Conservation (phyloP, 1,284 basidiomycete species). For the Termitomyces sp. region DNA sequence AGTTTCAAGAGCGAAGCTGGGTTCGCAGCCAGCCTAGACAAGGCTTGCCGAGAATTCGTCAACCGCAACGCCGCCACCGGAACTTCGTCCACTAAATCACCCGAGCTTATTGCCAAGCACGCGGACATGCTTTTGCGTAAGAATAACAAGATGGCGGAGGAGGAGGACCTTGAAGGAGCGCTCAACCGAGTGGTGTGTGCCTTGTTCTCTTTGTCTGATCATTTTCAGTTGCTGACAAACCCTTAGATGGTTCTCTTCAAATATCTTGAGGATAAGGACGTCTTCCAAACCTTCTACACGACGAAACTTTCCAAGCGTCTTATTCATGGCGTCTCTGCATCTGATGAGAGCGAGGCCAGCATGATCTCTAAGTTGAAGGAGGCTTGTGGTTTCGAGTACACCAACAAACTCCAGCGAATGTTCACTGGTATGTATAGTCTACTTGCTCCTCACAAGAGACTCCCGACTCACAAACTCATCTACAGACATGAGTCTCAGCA, state of each 20-base stretch:
- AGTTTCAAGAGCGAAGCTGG: conserved; percentile 94
- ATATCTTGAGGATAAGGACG: conserved; percentile 99
- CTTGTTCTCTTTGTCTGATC: conserved; percentile 3
- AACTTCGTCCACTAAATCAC: conserved; percentile 80
- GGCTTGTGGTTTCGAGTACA: conserved; percentile 98
- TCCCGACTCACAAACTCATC: background rate
- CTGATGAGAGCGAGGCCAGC: conserved; percentile 94
- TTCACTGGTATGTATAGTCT: conserved; percentile 70
- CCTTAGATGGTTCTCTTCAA: conserved; percentile 97
- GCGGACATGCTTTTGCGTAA: conserved; percentile 89
- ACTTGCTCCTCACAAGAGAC: background rate
- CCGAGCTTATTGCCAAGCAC: conserved; percentile 93
- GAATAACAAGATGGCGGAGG: conserved; percentile 94
- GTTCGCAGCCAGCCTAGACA: conserved; percentile 92
- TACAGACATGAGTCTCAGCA: conserved; percentile 90
- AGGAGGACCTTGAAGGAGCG: conserved; percentile 85
- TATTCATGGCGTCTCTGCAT: conserved; percentile 89
- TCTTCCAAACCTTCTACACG: conserved; percentile 99
- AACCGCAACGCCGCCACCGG: conserved; percentile 93
- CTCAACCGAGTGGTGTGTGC: conserved; percentile 82
- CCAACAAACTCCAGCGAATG: conserved; percentile 97
- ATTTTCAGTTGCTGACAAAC: conserved; percentile 1
- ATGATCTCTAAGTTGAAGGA: conserved; percentile 99
- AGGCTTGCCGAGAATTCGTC: conserved; percentile 95
- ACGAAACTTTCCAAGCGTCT: conserved; percentile 95